Evolutionary conservation across 345 rosid genomes (phyloP).

Genomic region (Euphorbia tirucalli): DNA sequence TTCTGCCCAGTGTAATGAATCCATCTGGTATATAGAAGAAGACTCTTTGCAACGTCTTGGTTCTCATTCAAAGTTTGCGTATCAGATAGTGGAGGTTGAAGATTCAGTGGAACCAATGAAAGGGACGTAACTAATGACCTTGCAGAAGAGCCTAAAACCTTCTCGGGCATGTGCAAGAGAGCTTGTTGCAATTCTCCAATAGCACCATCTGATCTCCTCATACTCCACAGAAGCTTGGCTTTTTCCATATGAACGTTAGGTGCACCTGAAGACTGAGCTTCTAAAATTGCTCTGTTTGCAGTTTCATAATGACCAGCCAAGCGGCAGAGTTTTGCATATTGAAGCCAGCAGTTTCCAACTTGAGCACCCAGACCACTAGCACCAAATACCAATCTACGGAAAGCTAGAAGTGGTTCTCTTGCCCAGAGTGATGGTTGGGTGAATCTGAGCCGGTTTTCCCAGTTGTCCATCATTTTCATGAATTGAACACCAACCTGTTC

Average conservation of each 20-base stretch:
- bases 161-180: constrained; percentile 86
- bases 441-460: constrained; percentile 86
- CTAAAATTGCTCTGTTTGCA: constrained; percentile 85
- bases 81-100: constrained; percentile 51
- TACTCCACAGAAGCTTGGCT: constrained; percentile 95
- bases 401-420: constrained; percentile 91
- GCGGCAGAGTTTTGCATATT: constrained; percentile 97
- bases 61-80: constrained; percentile 61
- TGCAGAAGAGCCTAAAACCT: constrained; percentile 69
- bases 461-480: constrained; percentile 59
- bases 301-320: constrained; percentile 96
- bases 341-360: constrained; percentile 95
- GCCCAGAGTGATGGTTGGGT: constrained; percentile 94
- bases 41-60: constrained; percentile 77
- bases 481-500: constrained; percentile 53
- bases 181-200: constrained; percentile 82
- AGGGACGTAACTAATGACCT: constrained; percentile 73
- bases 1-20: constrained; percentile 89
- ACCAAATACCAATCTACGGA: constrained; percentile 81
- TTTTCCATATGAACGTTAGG: constrained; percentile 88
- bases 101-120: constrained; percentile 62
- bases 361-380: constrained; percentile 81
- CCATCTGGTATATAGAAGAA: constrained; percentile 91
- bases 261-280: constrained; percentile 91
- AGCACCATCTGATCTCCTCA: constrained; percentile 85